These are phyloP conservation scores for Purshia tridentata DNA, from an alignment of 306 rosid species.

Conservation along the genomic window DNA sequence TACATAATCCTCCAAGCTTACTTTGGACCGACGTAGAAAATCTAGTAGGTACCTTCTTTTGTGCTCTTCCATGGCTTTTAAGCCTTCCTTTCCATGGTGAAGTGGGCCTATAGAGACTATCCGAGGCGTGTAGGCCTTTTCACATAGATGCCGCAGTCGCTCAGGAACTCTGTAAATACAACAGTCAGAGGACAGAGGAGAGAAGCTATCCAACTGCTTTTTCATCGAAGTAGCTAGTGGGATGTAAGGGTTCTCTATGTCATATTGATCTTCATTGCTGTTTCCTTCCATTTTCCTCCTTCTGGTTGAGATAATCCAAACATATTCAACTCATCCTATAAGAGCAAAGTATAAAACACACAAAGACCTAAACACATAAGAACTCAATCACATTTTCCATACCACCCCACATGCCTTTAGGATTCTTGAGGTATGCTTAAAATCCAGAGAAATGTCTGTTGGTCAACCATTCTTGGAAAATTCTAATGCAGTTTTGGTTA, in stretches of 20 bases:
- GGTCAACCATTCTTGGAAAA: no score
- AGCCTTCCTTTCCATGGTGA: conserved; percentile 1
- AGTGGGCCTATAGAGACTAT: conserved; percentile 28
- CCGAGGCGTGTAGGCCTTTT: conserved; percentile 18
- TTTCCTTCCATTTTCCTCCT: background rate
- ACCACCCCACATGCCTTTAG: no score
- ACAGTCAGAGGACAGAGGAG: conserved; percentile 16
- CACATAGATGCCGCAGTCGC: background rate
- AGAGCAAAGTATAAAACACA: no score
- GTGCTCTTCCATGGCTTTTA: conserved; percentile 17
- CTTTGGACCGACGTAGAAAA: background rate
- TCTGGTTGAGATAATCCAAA: no score
- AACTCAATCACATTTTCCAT: no score
- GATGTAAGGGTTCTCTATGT: conserved; percentile 4
- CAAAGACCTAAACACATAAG: no score
- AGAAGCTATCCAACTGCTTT: conserved; percentile 1
- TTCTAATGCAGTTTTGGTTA: no score
- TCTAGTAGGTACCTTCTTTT: conserved; percentile 21
- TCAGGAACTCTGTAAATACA: conserved; percentile 27
- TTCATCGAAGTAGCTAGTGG: conserved; percentile 3
- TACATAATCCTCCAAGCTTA: background rate
- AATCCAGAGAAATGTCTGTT: no score
- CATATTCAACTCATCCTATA: no score
- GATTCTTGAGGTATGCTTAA: no score
- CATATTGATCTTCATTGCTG: background rate